Base-by-base conservation (phyloP, 192 early-diverging fungal genomes). In the Gamsiella multidivaricata region DNA sequence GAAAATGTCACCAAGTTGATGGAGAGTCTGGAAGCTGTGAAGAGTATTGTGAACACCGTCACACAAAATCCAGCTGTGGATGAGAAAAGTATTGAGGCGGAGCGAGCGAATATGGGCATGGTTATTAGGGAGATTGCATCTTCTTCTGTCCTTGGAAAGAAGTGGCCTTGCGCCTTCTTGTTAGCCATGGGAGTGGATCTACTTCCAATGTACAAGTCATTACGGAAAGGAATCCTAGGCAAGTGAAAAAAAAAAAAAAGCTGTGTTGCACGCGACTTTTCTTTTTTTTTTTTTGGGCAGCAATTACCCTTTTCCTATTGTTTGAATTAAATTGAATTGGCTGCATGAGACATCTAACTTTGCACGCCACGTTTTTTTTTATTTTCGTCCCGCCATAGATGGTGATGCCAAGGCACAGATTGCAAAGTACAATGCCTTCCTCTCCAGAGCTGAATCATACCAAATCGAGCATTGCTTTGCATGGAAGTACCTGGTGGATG, bases 111-210 rank as follows among this genome's bases (percentile, higher is more conserved):
- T 8, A 80, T 91, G 79, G 90, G 90, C 6, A 82, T 85, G 57
- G 49, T 86, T n/a, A 87, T 94, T 46, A 88, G 92, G 36, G 75
- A 84, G 2, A 69, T 88, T 26, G 88, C 85, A 0, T 51, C 52
- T 51, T 79, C 90, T 32, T 81, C 88, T 18, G 65, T 82, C 0
- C 71, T 87, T 15, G 87, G 87, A 4, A 53, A 61, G 23, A 82
- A 83, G 26, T 94, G 91, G 92, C 59, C 78, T 5, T 65, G 69
- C 7, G 79, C 80, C 3, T 64, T 89, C 11, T 42, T 89, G 9
- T 70, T 91, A 52, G 75, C 80, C 0, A 66, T 89, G 0, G 79
- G 84, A 1, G 75, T 83, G 11, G 84, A 88, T 2, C 59, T 90
- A 15, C 54, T 73, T 6, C 62, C 76, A 28, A 70, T 63, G 52